These are phyloP conservation scores for Sordariomycetes sp. DNA, from an alignment of 2,329 filamentous ascomycete genomes.

Conservation along the genomic window DNA sequence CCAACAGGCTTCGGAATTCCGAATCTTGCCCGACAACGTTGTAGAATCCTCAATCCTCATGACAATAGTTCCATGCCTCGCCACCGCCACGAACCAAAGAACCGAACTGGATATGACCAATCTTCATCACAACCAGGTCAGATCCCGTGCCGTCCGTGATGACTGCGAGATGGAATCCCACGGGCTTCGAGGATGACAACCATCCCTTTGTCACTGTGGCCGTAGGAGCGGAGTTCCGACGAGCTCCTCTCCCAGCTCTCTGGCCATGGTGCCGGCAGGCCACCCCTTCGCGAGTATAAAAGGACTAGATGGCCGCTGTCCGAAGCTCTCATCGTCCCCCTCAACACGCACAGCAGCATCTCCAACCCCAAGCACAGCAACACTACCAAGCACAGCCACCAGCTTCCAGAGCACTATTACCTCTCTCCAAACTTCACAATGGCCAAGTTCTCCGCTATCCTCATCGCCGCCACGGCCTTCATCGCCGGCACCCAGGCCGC, in stretches of 20 bases:
- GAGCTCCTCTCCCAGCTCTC: too few species aligned
- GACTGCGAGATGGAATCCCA: too few species aligned
- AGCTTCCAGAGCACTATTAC: neutral
- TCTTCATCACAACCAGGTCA: too few species aligned
- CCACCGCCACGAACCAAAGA: too few species aligned
- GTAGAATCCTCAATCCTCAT: too few species aligned
- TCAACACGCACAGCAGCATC: neutral
- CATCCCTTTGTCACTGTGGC: neutral
- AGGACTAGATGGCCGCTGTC: neutral
- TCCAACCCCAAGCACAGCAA: neutral
- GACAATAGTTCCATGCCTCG: too few species aligned
- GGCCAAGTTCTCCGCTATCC: neutral
- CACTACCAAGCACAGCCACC: neutral
- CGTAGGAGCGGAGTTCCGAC: neutral
- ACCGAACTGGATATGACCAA: too few species aligned
- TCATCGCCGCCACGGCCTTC: neutral
- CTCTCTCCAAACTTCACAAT: neutral
- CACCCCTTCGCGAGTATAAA: neutral
- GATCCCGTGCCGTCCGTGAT: too few species aligned
- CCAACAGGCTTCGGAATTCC: too few species aligned
- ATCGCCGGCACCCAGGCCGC: neutral
- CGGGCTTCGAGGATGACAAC: too few species aligned
- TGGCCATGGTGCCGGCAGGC: too few species aligned
- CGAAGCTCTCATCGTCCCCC: neutral
- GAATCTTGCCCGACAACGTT: too few species aligned